These are phyloP conservation scores for Halenospora varia DNA, from an alignment of 495 filamentous ascomycete species.

Conservation along the genomic window DNA sequence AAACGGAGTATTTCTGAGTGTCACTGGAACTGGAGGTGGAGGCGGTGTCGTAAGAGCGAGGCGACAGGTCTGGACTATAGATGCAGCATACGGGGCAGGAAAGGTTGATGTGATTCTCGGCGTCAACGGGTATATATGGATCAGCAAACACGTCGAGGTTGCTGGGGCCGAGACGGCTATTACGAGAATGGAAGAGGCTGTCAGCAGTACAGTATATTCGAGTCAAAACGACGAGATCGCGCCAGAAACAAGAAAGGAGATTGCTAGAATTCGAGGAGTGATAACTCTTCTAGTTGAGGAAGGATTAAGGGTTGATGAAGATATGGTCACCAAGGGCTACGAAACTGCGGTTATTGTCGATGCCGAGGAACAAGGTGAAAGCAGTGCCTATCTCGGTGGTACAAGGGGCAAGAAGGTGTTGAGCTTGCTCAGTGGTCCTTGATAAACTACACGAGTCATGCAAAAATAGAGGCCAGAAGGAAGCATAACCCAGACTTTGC, in stretches of 20 bases:
- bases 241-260: conserved; percentile 75
- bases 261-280: conserved; percentile 73
- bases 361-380: conserved; percentile 41
- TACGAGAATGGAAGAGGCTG: conserved; percentile 79
- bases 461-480: background rate
- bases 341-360: conserved; percentile 69
- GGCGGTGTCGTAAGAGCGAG: conserved; percentile 76
- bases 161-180: conserved; percentile 46
- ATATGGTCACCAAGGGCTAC: conserved; percentile 80
- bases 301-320: conserved; percentile 86
- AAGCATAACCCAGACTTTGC: background rate
- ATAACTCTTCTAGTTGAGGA: conserved; percentile 75
- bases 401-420: conserved; percentile 63
- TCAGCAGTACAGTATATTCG: conserved; percentile 69
- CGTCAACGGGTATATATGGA: conserved; percentile 95
- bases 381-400: conserved; percentile 66
- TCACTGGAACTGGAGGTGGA: conserved; percentile 74
- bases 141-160: conserved; percentile 64
- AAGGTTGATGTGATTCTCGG: conserved; percentile 84
- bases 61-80: conserved; percentile 82
- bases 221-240: conserved; percentile 85
- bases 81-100: conserved; percentile 62
- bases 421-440: conserved; percentile 47
- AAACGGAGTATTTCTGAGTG: conserved; percentile 83
- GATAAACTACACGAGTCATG: conserved; percentile 13